Percentiles rank a stretch among this genome's conserved stretches.
These are phyloP conservation scores for Lactifluus echinatus DNA, from an alignment of 768 basidiomycete species.

Conservation along the genomic window DNA sequence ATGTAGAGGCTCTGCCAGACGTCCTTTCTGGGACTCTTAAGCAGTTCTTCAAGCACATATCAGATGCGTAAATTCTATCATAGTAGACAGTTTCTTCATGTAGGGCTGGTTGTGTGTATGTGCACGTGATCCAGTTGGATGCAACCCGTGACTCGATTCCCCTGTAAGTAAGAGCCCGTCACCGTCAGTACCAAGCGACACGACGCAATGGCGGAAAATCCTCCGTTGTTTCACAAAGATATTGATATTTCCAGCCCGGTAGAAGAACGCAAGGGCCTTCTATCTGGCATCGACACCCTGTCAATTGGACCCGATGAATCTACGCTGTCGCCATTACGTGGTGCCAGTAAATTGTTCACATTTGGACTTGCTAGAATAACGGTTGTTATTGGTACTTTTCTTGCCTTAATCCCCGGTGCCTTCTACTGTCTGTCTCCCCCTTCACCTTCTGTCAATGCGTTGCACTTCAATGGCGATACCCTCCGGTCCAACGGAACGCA, in stretches of 20 bases:
- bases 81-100: too few species aligned
- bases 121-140: not conserved
- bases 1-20: conserved; percentile 86
- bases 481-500: conserved; percentile 76
- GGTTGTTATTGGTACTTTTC: not conserved
- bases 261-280: conserved; percentile 23
- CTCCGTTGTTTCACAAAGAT: not conserved
- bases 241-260: not conserved
- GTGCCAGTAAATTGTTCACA: not conserved
- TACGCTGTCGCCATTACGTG: not conserved
- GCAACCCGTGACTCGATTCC: too few species aligned
- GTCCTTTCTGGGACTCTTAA: conserved; percentile 81
- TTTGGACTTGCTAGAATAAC: conserved; percentile 11
- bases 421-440: conserved; percentile 2
- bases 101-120: too few species aligned
- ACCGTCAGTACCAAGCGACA: not conserved
- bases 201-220: not conserved
- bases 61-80: conserved; percentile 44
- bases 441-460: not conserved
- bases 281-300: conserved; percentile 11
- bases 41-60: conserved; percentile 85
- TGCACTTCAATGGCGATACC: conserved; percentile 33
- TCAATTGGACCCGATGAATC: not conserved
- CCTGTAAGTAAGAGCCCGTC: too few species aligned
- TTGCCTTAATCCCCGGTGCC: conserved; percentile 2